phyloP scores from a whole-genome alignment of 2,329 filamentous ascomycete genomes.

The Chrysoporthe deuterocubensis region DNA sequence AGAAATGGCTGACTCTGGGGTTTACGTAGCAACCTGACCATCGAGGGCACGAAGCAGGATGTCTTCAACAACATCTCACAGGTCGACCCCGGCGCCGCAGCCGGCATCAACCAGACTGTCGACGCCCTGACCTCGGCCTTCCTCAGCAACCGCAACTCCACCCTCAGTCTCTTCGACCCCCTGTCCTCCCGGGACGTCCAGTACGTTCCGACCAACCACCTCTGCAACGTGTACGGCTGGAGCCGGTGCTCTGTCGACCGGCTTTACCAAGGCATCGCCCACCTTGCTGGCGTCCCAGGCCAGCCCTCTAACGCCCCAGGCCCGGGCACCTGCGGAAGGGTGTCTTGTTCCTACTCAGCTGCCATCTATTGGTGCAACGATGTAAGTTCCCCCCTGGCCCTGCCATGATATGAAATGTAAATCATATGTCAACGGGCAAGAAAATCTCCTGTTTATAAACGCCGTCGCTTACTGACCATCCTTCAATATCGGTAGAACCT shows the following conservation, averaged over 20 bases:
- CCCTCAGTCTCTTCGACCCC: constrained; percentile 28
- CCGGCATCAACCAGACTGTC: constrained; percentile 23
- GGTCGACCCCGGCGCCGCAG: constrained; percentile 7
- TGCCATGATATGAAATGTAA: neutral
- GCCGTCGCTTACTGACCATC: neutral
- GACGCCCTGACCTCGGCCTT: neutral
- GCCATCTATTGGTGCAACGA: constrained; percentile 36
- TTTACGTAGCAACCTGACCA: constrained; percentile 3
- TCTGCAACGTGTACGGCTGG: constrained; percentile 6
- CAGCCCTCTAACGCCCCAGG: constrained; percentile 28
- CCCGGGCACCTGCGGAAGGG: constrained; percentile 29
- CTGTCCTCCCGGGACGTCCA: neutral
- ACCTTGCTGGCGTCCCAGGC: constrained; percentile 28
- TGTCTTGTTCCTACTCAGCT: constrained; percentile 31
- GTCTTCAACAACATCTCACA: neutral
- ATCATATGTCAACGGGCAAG: too few relatives aligned
- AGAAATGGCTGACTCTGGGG: neutral
- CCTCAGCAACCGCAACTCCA: neutral
- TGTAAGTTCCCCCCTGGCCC: constrained; percentile 21
- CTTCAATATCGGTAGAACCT: neutral
- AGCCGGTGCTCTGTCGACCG: neutral
- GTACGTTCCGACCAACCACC: constrained; percentile 29
- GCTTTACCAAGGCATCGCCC: constrained; percentile 25
- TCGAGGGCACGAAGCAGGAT: constrained; percentile 8
- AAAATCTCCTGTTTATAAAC: too few relatives aligned